Evolutionary conservation across 2,329 filamentous ascomycete genomes (phyloP).

Genomic region (Fusarium succisae): DNA sequence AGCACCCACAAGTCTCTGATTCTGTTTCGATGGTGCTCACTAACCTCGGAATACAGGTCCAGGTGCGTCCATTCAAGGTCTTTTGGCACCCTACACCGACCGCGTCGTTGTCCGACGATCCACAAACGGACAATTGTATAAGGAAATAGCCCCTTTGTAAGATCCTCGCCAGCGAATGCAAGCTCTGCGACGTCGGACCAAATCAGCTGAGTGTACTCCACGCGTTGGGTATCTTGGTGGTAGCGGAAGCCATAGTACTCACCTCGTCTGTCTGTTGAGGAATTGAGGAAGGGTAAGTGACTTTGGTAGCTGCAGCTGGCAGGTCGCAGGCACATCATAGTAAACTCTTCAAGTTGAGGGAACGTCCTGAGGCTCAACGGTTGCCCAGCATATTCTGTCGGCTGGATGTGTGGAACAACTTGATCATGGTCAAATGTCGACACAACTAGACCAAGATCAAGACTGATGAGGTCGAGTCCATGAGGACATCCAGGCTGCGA

Average conservation of each 20-base stretch:
- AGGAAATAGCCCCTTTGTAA: neutral
- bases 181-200: constrained; percentile 7
- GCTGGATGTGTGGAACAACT: neutral
- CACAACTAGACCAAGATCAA: neutral
- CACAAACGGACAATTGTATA: constrained; percentile 14
- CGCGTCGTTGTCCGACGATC: constrained; percentile 9
- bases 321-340: constrained; percentile 4
- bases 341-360: constrained; percentile 18
- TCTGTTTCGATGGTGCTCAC: neutral
- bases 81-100: neutral
- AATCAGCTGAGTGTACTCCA: constrained; percentile 18
- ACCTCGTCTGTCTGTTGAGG: neutral
- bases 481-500: neutral
- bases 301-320: neutral
- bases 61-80: constrained; percentile 18
- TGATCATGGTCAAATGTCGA: neutral
- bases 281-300: neutral
- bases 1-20: constrained; percentile 12
- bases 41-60: neutral
- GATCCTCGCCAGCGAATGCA: neutral
- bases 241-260: constrained; percentile 35
- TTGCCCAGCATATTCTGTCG: neutral
- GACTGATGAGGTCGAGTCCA: neutral
- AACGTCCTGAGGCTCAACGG: neutral
- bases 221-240: neutral